Evolutionary conservation across 495 filamentous ascomycete species (phyloP).

Genomic region (Lichenothelia convexa): DNA sequence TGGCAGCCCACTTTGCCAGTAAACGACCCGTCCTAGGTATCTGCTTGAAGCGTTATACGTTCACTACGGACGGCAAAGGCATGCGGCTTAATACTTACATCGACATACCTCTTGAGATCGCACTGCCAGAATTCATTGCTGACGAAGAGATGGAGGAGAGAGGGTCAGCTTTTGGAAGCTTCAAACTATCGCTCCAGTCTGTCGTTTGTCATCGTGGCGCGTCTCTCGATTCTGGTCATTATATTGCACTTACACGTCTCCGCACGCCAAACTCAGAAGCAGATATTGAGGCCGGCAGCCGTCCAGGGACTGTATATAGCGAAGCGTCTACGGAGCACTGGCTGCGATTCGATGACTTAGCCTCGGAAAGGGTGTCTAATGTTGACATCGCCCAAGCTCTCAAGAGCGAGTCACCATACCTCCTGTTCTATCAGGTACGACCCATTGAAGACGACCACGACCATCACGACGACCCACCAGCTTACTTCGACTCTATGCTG

Average conservation of each 20-base stretch:
- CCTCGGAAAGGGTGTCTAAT: constrained; percentile 44
- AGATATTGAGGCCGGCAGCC: constrained; percentile 28
- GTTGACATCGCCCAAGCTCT: constrained; percentile 64
- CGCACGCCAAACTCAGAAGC: constrained; percentile 26
- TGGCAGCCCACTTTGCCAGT: constrained; percentile 51
- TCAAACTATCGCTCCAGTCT: constrained; percentile 78
- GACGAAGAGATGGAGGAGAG: constrained; percentile 50
- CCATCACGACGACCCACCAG: constrained; percentile 25
- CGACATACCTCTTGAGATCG: constrained; percentile 82
- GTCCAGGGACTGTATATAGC: background rate
- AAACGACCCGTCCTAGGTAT: constrained; percentile 75
- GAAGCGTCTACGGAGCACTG: constrained; percentile 30
- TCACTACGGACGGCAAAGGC: constrained; percentile 47
- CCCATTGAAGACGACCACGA: constrained; percentile 60
- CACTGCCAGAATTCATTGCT: constrained; percentile 74
- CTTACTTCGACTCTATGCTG: constrained; percentile 27
- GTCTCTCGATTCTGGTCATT: constrained; percentile 82
- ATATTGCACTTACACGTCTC: constrained; percentile 64
- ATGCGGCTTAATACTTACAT: constrained; percentile 59
- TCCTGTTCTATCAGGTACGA: constrained; percentile 87
- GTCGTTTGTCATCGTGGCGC: constrained; percentile 81
- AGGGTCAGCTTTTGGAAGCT: constrained; percentile 54
- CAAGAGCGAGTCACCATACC: constrained; percentile 74
- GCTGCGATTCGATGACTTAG: constrained; percentile 83
- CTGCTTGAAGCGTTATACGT: constrained; percentile 78